phyloP scores from a whole-genome alignment of 2,329 filamentous ascomycete genomes.

The Pseudocercospora crystallina region DNA sequence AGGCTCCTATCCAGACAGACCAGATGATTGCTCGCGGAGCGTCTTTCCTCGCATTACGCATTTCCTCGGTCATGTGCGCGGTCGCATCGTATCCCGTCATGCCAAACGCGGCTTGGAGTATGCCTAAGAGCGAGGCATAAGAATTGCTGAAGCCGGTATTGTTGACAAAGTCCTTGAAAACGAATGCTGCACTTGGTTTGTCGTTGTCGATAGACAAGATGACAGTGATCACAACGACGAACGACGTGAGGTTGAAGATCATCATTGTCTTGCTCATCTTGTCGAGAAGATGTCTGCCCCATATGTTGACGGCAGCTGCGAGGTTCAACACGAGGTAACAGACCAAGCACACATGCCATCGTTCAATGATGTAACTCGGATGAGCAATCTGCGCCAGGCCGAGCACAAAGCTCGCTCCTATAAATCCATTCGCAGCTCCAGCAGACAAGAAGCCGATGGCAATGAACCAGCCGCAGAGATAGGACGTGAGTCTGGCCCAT shows the following conservation, averaged over 20 bases:
- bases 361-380: constrained; percentile 52
- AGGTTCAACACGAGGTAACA: constrained; percentile 51
- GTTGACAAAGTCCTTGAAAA: constrained; percentile 57
- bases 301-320: constrained; percentile 51
- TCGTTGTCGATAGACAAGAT: constrained; percentile 56
- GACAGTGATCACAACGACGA: constrained; percentile 53
- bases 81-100: constrained; percentile 56
- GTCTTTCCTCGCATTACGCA: constrained; percentile 52
- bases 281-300: constrained; percentile 52
- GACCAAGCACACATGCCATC: constrained; percentile 58
- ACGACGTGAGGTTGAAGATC: constrained; percentile 55
- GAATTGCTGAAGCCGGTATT: constrained; percentile 52
- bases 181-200: constrained; percentile 55
- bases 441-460: constrained; percentile 31
- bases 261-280: constrained; percentile 52
- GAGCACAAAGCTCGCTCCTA: constrained; percentile 56
- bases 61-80: constrained; percentile 57
- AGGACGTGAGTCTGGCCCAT: constrained; percentile 27
- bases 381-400: constrained; percentile 56
- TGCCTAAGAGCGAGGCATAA: constrained; percentile 55
- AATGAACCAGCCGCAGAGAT: constrained; percentile 33
- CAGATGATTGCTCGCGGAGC: constrained; percentile 51
- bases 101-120: constrained; percentile 55
- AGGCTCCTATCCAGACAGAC: constrained; percentile 45
- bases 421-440: constrained; percentile 37